Percentiles rank a stretch among this genome's conserved stretches.
Evolutionary conservation across 164 flowering plant genomes (phyloP).

Genomic region (Berberis thunbergii): DNA sequence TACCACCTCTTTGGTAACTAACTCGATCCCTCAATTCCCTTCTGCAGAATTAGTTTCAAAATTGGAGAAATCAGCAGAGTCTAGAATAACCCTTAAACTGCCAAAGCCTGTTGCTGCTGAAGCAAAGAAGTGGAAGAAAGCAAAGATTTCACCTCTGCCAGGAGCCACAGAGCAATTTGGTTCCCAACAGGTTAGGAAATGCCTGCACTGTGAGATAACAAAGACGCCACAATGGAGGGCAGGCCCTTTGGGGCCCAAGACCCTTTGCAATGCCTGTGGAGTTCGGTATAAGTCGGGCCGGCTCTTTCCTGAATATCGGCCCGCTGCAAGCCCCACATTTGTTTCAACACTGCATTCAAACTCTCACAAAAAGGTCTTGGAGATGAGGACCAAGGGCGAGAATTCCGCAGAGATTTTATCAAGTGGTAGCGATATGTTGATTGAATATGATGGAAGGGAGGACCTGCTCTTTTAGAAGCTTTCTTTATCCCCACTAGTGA

Average conservation of each 20-base stretch:
- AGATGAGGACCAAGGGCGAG: conserved; percentile 52
- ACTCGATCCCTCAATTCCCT: conserved; percentile 9
- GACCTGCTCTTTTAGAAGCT: too few relatives aligned
- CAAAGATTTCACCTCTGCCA: conserved; percentile 17
- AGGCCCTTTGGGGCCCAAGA: conserved; percentile 95
- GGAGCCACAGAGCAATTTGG: conserved; percentile 13
- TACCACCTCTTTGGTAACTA: conserved; percentile 28
- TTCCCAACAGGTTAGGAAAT: conserved; percentile 42
- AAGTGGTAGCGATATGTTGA: neutral
- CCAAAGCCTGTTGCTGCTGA: conserved; percentile 18
- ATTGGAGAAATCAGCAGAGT: conserved; percentile 41
- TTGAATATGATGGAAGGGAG: too few relatives aligned
- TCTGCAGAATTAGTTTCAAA: conserved; percentile 22
- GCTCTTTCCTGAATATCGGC: conserved; percentile 91
- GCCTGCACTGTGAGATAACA: conserved; percentile 84
- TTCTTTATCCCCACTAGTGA: too few relatives aligned
- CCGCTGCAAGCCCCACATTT: conserved; percentile 94
- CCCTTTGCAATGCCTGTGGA: conserved; percentile 96
- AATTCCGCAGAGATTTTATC: neutral
- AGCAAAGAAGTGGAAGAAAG: conserved; percentile 48
- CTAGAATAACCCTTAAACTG: conserved; percentile 16
- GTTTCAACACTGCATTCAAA: conserved; percentile 79
- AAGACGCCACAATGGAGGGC: conserved; percentile 97
- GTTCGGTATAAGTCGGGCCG: conserved; percentile 92
- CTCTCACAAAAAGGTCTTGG: conserved; percentile 84